phyloP scores from a whole-genome alignment of 352 stramenopile species.

The Pythium phragmitis region DNA sequence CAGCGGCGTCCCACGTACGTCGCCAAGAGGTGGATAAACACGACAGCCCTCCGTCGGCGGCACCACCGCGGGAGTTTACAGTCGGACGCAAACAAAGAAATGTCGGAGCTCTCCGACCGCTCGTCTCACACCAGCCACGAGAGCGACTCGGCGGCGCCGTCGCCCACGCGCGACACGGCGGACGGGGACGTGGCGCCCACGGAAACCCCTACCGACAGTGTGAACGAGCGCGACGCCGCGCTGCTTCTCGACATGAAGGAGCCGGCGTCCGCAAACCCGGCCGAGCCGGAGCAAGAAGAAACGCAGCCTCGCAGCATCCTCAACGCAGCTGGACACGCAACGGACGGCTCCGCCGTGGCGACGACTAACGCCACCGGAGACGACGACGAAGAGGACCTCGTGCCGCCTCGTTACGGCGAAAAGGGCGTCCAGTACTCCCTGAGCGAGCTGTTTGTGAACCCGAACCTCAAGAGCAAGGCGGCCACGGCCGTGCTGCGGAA shows the following conservation, averaged over 20 bases:
- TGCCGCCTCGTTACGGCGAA: slow-evolving; percentile 18
- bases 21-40: no score
- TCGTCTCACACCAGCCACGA: background rate
- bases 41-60: background rate
- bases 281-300: background rate
- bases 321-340: slow-evolving; percentile 10
- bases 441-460: slow-evolving; percentile 29
- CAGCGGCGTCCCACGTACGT: no score
- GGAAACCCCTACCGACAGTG: background rate
- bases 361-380: background rate
- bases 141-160: background rate
- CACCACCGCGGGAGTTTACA: slow-evolving; percentile 7
- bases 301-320: slow-evolving; percentile 8
- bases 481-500: slow-evolving; percentile 26
- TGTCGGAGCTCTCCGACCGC: slow-evolving; percentile 1
- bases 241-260: slow-evolving; percentile 14
- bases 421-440: slow-evolving; percentile 19
- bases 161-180: background rate
- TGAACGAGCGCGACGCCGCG: slow-evolving; percentile 1
- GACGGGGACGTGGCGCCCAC: background rate
- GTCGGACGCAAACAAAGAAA: background rate
- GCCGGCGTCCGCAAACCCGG: background rate
- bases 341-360: background rate
- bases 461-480: slow-evolving; percentile 21
- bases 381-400: slow-evolving; percentile 27